Percentiles rank a stretch among this genome's conserved stretches.
phyloP scores from a whole-genome alignment of 805 yeast genomes.

The Saturnispora saitoi region DNA sequence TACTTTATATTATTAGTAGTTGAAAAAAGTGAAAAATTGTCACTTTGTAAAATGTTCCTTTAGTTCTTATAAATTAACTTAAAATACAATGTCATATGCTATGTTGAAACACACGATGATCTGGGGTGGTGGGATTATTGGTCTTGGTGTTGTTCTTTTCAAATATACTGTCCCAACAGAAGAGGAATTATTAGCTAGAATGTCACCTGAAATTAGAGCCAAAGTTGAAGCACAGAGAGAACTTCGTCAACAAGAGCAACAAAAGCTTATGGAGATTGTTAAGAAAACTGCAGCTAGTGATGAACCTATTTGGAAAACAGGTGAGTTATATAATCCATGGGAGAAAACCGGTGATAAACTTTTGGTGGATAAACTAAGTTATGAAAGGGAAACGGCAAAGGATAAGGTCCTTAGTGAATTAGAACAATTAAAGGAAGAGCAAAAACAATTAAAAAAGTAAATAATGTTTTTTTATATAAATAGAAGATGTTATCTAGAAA shows the following conservation, averaged over 20 bases:
- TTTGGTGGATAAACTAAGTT: constrained; percentile 35
- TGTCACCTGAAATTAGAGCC: constrained; percentile 77
- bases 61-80: not conserved
- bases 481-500: not conserved
- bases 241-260: constrained; percentile 59
- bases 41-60: not conserved
- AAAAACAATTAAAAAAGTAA: constrained; percentile 17
- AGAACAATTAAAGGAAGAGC: constrained; percentile 32
- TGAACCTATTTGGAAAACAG: constrained; percentile 81
- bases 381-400: constrained; percentile 41
- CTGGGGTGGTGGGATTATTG: constrained; percentile 59
- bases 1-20: not conserved
- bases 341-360: constrained; percentile 34
- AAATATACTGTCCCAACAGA: constrained; percentile 80
- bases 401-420: constrained; percentile 32
- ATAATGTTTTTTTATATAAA: not conserved
- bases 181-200: constrained; percentile 60
- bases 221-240: constrained; percentile 61
- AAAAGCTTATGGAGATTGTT: constrained; percentile 59
- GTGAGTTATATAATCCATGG: constrained; percentile 61
- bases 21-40: not conserved
- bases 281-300: constrained; percentile 53
- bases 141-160: constrained; percentile 61
- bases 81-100: constrained; percentile 1
- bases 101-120: constrained; percentile 25